Base-by-base conservation (phyloP, 108 stramenopile genomes). In the Skeletonema costatum region DNA sequence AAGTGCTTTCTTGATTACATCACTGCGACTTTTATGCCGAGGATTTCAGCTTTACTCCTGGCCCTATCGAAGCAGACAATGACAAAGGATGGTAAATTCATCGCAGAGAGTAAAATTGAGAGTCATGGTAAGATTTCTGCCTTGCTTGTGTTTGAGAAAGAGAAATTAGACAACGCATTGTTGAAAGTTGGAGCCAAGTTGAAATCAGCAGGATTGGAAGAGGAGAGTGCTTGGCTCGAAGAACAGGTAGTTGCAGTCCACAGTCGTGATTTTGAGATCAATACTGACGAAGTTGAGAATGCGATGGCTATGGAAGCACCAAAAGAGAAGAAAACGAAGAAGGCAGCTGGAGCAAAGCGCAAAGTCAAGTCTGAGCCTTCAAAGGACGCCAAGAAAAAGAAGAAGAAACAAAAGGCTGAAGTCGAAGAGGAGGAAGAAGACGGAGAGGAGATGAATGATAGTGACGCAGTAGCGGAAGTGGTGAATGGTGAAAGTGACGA, bases 111-210 rank as follows among this genome's bases (percentile, higher is more conserved):
- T 42, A 79, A 85, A 67, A 79, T 85, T 30, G 73, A 81, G 36
- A 70, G 75, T 29, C 80, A 85, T 46, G 84, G 84, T 16, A 77
- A 71, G 44, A 67, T 63, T 16, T 51, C 84, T 30, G 74, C 80
- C 9, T 64, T 71, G 25, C 67, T 85, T 29, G 84, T 85, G 31
- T 85, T 81, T 61, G 78, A 85, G 36, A 85, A 81, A 33, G 84
- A 85, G 48, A 76, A 72, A 38, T 50, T 76, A 53, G 84, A 85
- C 53, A 85, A 80, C 51, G 73, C 78, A 5, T 44, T 85, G 17
- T 68, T 80, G 67, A 85, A 78, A 60, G 38, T 80, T 21, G 66
- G 67, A 8, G 36, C 74, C 21, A 75, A 56, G 64, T 60, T 85
- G 30, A 82, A 82, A 50, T 69, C 63, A 39, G 46, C 61, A 6